Evolutionary conservation across 1,139 yeast species (phyloP).

Genomic region (Nakaseomyces kungkrabaensis): DNA sequence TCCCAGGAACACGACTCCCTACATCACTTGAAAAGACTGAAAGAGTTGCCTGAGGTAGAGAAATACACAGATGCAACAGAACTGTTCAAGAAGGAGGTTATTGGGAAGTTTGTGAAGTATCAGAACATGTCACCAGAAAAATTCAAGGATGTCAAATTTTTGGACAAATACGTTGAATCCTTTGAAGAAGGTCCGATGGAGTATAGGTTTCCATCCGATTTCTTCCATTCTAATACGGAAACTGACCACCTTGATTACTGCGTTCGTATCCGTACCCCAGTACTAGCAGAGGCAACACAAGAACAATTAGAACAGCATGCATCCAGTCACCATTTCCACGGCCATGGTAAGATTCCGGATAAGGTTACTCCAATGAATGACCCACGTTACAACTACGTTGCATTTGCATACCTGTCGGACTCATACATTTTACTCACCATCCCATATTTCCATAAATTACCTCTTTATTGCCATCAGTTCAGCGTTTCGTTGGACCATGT

Average conservation of each 20-base stretch:
- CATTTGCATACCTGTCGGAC: conserved; percentile 56
- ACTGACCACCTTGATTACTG: conserved; percentile 20
- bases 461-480: conserved; percentile 35
- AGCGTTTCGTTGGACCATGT: conserved; percentile 61
- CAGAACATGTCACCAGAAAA: conserved; percentile 7
- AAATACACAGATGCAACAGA: conserved; percentile 27
- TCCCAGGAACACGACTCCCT: conserved; percentile 12
- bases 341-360: conserved; percentile 21
- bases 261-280: conserved; percentile 18
- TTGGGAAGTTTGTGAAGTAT: conserved; percentile 21
- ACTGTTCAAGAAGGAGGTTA: conserved; percentile 27
- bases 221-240: conserved; percentile 23
- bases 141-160: conserved; percentile 6
- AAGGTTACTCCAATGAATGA: conserved; percentile 19
- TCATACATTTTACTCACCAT: conserved; percentile 44
- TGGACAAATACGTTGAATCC: conserved; percentile 15
- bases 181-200: conserved; percentile 33
- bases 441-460: conserved; percentile 36
- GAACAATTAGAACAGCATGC: conserved; percentile 13
- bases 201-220: conserved; percentile 39
- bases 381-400: conserved; percentile 42
- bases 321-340: conserved; percentile 14
- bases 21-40: conserved; percentile 20
- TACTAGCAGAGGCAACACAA: conserved; percentile 8
- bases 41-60: conserved; percentile 7